phyloP scores from a whole-genome alignment of 148 eudicot species.

The Silene uniflora region DNA sequence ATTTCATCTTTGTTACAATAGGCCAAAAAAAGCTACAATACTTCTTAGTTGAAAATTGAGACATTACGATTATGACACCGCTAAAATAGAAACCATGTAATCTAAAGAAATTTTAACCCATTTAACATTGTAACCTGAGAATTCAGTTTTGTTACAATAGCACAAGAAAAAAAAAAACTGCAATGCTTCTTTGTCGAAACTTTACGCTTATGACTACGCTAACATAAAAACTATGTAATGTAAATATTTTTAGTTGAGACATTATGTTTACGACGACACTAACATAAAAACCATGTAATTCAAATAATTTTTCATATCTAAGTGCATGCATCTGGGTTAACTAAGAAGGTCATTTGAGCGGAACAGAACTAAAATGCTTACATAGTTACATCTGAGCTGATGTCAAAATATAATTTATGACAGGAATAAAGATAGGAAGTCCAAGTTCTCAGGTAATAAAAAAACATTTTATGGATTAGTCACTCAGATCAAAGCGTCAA shows the following conservation, averaged over 20 bases:
- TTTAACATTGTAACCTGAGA: no score
- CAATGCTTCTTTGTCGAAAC: no score
- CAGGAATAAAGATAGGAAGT: not conserved
- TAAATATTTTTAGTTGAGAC: no score
- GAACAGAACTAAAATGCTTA: no score
- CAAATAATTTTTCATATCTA: not conserved
- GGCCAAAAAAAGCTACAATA: not conserved
- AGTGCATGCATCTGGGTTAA: not conserved
- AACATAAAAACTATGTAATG: no score
- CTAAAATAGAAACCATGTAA: not conserved
- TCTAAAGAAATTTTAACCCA: no score
- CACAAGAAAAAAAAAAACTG: no score
- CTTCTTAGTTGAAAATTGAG: no score
- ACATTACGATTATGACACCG: not conserved
- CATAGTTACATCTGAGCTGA: no score
- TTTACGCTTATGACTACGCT: not conserved
- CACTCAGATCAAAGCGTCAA: conserved; percentile 14
- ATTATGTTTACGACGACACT: no score
- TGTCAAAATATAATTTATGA: not conserved
- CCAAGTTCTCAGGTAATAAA: conserved; percentile 3
- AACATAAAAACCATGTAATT: not conserved
- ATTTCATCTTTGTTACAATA: not conserved
- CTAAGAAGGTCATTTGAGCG: no score
- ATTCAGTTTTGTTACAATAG: no score
- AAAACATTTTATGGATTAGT: not conserved